Evolutionary conservation across 352 stramenopile genomes (phyloP), one percentile per base, ranked within the genome.

Genomic region (Vaucheria bursata): DNA sequence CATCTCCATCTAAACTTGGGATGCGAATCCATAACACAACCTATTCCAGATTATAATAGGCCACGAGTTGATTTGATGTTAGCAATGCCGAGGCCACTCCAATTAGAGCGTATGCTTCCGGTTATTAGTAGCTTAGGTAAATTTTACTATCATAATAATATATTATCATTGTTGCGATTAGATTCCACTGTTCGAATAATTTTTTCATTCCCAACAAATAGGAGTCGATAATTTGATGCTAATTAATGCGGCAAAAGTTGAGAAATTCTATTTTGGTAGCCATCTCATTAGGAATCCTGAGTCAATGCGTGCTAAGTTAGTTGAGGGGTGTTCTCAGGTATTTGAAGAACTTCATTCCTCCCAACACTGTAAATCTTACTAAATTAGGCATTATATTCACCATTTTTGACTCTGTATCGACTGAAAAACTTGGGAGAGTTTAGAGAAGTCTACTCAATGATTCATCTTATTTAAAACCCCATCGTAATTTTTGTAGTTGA

Each of bases 211-310:
- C 59, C 5, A 18, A 8, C 18, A 8, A 1, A 6, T 35, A 72
- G 65, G 78, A 8, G 73, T 80, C 37, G 78, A 69, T 33, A 77
- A 71, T n/a, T 40, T 83, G 18, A 65, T 83, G 25, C 32, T 83
- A n/a, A 68, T 39, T 50, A 67, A 80, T 59, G 78, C 78, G 8
- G 65, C 45, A 31, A 83, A 83, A 74, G 78, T 91, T 3, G 86
- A 87, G 3, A 89, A 89, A 71, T 82, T 89, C 67, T 91, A 91
- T 77, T 91, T 91, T 81, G 88, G 88, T 49, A 88, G 82, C 4
- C 87, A 91, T 72, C 39, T 91, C 29, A 87, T 91, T 68, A 80
- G 87, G 69, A 77, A 72, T 25, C 78, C 78, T 33, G 33, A 4
- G 18, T 69, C 39, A 29, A 59, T 84, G 7, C 66, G 78, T 35